Evolutionary conservation across 306 rosid species (phyloP), one percentile per base, ranked within the genome.

Genomic region (Neltuma alba): DNA sequence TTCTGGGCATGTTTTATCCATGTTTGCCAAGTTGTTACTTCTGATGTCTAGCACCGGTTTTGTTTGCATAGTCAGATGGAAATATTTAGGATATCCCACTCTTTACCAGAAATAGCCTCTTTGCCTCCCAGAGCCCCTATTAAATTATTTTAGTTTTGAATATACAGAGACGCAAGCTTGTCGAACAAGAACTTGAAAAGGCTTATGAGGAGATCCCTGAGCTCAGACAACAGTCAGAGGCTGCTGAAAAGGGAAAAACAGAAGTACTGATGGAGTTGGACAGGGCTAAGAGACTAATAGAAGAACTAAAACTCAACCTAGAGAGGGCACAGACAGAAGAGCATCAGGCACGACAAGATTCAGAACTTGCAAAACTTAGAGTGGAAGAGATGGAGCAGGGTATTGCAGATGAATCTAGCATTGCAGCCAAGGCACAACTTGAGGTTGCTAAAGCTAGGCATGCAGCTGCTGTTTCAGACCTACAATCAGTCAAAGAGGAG

Each of bases 311-410:
- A 83, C 94, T 96, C 72, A 93, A 90, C 85, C 89, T 96, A 20
- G 99, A 93, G 85, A 92, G 97, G 81, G 97, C 97, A 82, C 93
- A 93, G 80, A 96, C 98, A 16, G 99, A 96, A 85, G 98, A 93
- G 88, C 89, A 74, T 42, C 97, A 96, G 79, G 99, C 97, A 80
- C 93, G 84, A 79, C 99, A 96, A 80, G 99, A 96, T 87, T 93
- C 98, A 0, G 99, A 96, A 76, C 99, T 96, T 75, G 96, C 97
- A 44, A 89, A 90, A 88, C 99, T 96, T 70, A 89, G 99, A 83
- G 99, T 96, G 82, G 98, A 93, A 87, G 99, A 96, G 90, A 91
- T 96, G 97, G 99, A 96, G 89, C 98, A 96, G 84, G 99, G 99
- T 42, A 89, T 96, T 76, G 98, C 97, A 69, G 98, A 93, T 3